Evolutionary conservation across 768 basidiomycete species (phyloP).

Genomic region (Collybia mongolica): DNA sequence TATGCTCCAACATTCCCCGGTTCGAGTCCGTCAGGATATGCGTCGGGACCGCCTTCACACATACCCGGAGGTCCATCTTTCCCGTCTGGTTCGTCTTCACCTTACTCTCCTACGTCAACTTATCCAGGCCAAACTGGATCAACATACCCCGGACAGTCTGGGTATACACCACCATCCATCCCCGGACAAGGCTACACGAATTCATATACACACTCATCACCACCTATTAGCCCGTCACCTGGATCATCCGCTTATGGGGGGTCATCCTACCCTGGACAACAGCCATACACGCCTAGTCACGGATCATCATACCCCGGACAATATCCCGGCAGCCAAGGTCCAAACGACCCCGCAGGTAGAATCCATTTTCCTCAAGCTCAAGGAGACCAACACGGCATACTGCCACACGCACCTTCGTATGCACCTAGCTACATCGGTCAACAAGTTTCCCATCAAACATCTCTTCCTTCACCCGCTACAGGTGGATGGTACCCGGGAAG

Average conservation of each 20-base stretch:
- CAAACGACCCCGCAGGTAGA: slow-evolving; percentile 9
- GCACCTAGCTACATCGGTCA: slow-evolving; percentile 14
- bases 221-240: slow-evolving; percentile 20
- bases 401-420: slow-evolving; percentile 15
- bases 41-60: slow-evolving; percentile 12
- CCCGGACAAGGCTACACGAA: slow-evolving; percentile 13
- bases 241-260: slow-evolving; percentile 12
- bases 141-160: slow-evolving; percentile 11
- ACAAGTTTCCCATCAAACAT: slow-evolving; percentile 11
- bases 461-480: slow-evolving; percentile 14
- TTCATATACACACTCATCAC: slow-evolving; percentile 14
- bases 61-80: slow-evolving; percentile 17
- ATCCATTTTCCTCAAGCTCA: slow-evolving; percentile 25
- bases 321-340: neutral
- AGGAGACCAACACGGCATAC: slow-evolving; percentile 14
- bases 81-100: slow-evolving; percentile 4
- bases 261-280: slow-evolving; percentile 24
- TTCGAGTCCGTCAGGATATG: slow-evolving; percentile 3
- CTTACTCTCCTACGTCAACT: slow-evolving; percentile 10
- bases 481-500: slow-evolving; percentile 19
- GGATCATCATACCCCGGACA: slow-evolving; percentile 6
- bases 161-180: slow-evolving; percentile 7
- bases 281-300: slow-evolving; percentile 5
- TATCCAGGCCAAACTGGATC: slow-evolving; percentile 14
- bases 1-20: slow-evolving; percentile 8